These are phyloP conservation scores for Scutellaria baicalensis DNA, from an alignment of 257 asterid genomes.

Conservation along the genomic window DNA sequence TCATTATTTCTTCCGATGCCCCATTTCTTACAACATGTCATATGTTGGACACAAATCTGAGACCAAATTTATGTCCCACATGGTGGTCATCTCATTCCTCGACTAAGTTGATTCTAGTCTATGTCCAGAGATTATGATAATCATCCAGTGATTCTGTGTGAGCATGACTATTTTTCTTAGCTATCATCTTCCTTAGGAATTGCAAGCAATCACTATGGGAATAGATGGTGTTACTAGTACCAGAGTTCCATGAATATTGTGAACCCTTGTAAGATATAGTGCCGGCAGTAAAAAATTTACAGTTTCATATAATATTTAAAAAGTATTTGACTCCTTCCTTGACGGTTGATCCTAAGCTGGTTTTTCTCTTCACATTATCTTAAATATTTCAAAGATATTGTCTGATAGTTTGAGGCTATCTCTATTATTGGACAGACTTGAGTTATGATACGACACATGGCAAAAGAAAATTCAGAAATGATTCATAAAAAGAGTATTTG, in stretches of 20 bases:
- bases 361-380: neutral
- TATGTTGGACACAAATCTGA: neutral
- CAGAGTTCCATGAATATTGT: neutral
- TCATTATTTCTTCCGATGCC: neutral
- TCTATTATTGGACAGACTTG: neutral
- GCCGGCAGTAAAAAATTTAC: neutral
- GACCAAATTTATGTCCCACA: neutral
- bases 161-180: neutral
- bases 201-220: neutral
- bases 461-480: neutral
- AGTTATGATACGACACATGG: neutral
- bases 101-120: constrained; percentile 7
- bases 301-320: neutral
- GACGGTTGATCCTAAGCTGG: neutral
- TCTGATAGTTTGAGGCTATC: neutral
- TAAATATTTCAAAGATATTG: neutral
- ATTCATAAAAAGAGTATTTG: neutral
- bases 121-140: neutral
- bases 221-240: neutral
- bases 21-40: neutral
- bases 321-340: neutral
- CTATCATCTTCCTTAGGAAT: neutral
- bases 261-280: neutral
- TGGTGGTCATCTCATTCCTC: neutral
- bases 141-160: neutral